A percentile compares a stretch with the other conserved stretches of the same genome.
Conservation (phyloP, 352 stramenopile genomes). For the Pythium insidiosum region DNA sequence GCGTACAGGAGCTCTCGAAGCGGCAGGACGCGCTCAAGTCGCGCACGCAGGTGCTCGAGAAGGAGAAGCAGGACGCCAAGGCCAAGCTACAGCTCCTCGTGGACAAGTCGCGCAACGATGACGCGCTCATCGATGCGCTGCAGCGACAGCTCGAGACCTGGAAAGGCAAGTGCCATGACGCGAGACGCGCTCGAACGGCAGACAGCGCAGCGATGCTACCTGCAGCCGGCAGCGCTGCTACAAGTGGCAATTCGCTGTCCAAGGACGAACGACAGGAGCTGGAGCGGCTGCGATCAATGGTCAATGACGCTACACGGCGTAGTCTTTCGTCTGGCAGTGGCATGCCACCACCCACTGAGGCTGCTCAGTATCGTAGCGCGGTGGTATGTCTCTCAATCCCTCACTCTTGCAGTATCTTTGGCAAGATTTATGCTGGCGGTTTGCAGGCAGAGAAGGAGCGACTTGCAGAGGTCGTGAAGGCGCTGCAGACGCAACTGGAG, state of each 20-base stretch:
- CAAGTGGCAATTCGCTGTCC: slow-evolving; percentile 3
- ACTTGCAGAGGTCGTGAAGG: slow-evolving; percentile 36
- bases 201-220: slow-evolving; percentile 23
- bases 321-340: not conserved
- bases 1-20: slow-evolving; percentile 45
- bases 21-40: slow-evolving; percentile 62
- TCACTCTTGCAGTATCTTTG: not conserved
- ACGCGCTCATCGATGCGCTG: slow-evolving; percentile 68
- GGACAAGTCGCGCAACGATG: slow-evolving; percentile 76
- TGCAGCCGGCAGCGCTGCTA: not conserved
- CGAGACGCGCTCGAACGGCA: slow-evolving; percentile 57
- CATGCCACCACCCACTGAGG: slow-evolving; percentile 43
- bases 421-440: not conserved
- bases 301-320: slow-evolving; percentile 17
- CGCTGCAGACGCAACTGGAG: slow-evolving; percentile 45
- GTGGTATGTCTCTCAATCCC: slow-evolving; percentile 20
- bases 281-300: slow-evolving; percentile 29
- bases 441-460: slow-evolving; percentile 62
- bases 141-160: slow-evolving; percentile 60
- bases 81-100: slow-evolving; percentile 61
- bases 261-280: slow-evolving; percentile 41
- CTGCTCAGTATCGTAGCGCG: slow-evolving; percentile 39
- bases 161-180: slow-evolving; percentile 43
- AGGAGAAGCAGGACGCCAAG: slow-evolving; percentile 60
- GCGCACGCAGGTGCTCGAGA: slow-evolving; percentile 59